Base-by-base conservation (phyloP, 2,329 filamentous ascomycete genomes). In the Cucurbitaria berberidis region DNA sequence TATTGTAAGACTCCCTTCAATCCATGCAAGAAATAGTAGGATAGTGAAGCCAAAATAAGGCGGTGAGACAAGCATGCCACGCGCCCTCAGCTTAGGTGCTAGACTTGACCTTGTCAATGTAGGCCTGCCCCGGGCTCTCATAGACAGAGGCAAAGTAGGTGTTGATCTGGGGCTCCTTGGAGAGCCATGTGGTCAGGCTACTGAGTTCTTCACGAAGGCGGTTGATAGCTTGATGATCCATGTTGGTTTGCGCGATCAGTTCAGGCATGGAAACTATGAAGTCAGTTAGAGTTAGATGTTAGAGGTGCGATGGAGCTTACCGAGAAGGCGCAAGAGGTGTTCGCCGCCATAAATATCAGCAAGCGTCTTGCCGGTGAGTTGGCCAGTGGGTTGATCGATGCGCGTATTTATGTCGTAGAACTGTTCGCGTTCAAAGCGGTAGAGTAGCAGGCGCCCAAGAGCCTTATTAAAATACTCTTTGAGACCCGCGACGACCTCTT, bases 181-280 rank as follows among this genome's bases (percentile, higher is more conserved):
- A 85, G 49, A 99, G 81, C 91, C 93, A 99, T 48, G 86, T 82
- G 10, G 89, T 91, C 76, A 99, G 88, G 76, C 92, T 93, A 63
- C 86, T 84, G 15, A 99, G 83, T 74, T 99, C 95, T 67, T 97
- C 91, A 11, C 92, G 88, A 22, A 98, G 85, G 41, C 92, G 89
- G 57, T 88, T 89, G 36, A 96, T 91, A 2, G 92, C 93, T 73
- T 96, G 92, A 47, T 89, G 83, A 69, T 98, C 95, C 92, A 99
- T 96, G 77, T 98, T 98, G 46, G 95, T 99, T 74, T 99, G 95
- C 3, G 93, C 93, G 57, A 98, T 87, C 35, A 98, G 86, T 72
- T 99, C 95, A 0, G 95, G 93, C 64, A 98, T 86, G 1, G 89
- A 89, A 3, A 96, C 93, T 96, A 9, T 38, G n/a, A 24, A 0